Base-by-base conservation (phyloP, 345 rosid genomes). In the Orychophragmus violaceus region DNA sequence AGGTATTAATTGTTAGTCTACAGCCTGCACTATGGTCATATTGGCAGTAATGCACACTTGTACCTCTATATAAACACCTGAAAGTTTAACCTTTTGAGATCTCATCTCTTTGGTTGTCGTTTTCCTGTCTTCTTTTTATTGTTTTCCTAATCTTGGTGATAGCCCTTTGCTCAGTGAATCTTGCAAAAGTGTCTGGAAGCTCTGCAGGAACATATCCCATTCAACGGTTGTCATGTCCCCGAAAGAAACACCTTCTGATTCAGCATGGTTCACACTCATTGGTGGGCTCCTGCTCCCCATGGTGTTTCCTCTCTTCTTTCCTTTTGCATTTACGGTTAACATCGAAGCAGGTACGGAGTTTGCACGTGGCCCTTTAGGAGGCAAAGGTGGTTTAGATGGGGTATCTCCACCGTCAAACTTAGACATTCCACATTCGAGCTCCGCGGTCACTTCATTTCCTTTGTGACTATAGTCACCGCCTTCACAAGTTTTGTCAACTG, bases 141-240 rank as follows among this genome's bases (percentile, higher is more conserved):
- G 52, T 28, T 61, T 45, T 50, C 65, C 87, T 81, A 78, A 66
- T 76, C 77, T 79, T 68, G 61, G 88, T 76, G 76, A 79, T 66
- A 59, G 36, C 48, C 74, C 72, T 59, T 66, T 80, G 64, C 78
- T 79, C 8, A 82, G 68, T 49, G 63, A 80, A 36, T 81, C 77
- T 28, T 83, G 85, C 86, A 88, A 68, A 39, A 86, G 80, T 78
- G 70, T 74, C 79, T 80, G 74, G 62, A 86, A 90, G 51, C 41
- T 76, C 69, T 81, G 76, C 63, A 90, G 59, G 77, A 90, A 87
- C 78, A 76, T 51, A 23, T 76, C 80, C 90, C 90, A 90, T 68
- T 87, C 85, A 28, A 42, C 71, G 66, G 74, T 82, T 27, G 74
- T 80, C 95, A 90, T 77, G 69, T 83, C 84, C 65, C 76, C 90